Percentiles rank a stretch among this genome's conserved stretches.
phyloP scores from a whole-genome alignment of 768 basidiomycete species.

The Xerocomellus chrysenteron region DNA sequence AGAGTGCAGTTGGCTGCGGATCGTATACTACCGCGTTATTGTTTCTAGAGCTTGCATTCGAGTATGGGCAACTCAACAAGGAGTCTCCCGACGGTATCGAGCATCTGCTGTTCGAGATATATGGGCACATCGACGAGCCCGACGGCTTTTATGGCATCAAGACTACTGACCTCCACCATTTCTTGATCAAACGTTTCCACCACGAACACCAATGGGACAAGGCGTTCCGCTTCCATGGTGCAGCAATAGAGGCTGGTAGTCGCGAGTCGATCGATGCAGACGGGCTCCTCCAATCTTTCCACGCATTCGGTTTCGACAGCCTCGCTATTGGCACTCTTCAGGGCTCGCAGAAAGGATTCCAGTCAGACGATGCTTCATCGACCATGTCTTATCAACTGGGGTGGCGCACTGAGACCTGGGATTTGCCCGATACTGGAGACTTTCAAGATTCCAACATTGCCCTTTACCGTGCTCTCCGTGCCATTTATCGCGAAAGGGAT shows the following conservation, averaged over 20 bases:
- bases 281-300: slow-evolving; percentile 77
- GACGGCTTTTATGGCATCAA: slow-evolving; percentile 97
- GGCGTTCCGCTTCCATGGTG: slow-evolving; percentile 88
- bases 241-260: slow-evolving; percentile 66
- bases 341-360: slow-evolving; percentile 36
- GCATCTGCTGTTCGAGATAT: slow-evolving; percentile 85
- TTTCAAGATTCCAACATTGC: slow-evolving; percentile 50
- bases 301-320: slow-evolving; percentile 86
- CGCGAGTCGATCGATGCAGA: slow-evolving; percentile 44
- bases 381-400: slow-evolving; percentile 76
- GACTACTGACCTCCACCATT: slow-evolving; percentile 70
- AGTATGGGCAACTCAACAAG: slow-evolving; percentile 38
- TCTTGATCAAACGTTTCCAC: slow-evolving; percentile 82
- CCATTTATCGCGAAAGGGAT: slow-evolving; percentile 79
- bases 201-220: slow-evolving; percentile 94
- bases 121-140: slow-evolving; percentile 93
- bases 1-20: slow-evolving; percentile 72
- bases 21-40: slow-evolving; percentile 89
- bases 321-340: slow-evolving; percentile 76
- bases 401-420: slow-evolving; percentile 96
- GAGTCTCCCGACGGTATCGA: slow-evolving; percentile 45
- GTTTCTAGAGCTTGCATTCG: slow-evolving; percentile 78
- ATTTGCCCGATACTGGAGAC: slow-evolving; percentile 66
- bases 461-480: slow-evolving; percentile 77
- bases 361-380: slow-evolving; percentile 32